These are phyloP conservation scores for Maudiozyma barnettii DNA, from an alignment of 805 yeast species.

Conservation along the genomic window DNA sequence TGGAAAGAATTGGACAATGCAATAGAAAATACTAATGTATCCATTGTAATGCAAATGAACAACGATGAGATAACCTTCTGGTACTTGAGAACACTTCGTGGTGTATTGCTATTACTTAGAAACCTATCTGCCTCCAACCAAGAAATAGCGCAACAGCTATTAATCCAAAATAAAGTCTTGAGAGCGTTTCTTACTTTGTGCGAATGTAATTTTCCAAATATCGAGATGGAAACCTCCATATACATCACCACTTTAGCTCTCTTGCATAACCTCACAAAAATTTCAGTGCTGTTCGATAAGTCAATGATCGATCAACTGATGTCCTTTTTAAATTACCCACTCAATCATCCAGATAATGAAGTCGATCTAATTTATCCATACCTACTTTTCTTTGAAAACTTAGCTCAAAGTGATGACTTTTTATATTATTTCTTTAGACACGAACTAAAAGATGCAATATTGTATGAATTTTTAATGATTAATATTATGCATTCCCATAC, in stretches of 20 bases:
- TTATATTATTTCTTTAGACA: conserved; percentile 18
- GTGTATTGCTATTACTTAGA: conserved; percentile 39
- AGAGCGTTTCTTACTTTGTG: conserved; percentile 6
- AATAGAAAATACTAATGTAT: conserved; percentile 8
- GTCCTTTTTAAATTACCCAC: conserved; percentile 18
- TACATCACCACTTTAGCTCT: conserved; percentile 15
- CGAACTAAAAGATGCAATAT: conserved; percentile 7
- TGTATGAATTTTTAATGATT: conserved; percentile 13
- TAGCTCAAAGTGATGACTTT: conserved; percentile 19
- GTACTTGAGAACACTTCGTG: conserved; percentile 35
- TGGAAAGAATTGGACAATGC: conserved; percentile 21
- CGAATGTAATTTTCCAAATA: conserved; percentile 3
- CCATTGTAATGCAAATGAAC: neutral
- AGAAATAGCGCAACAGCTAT: conserved; percentile 20
- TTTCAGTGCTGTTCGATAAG: conserved; percentile 12
- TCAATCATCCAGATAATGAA: conserved; percentile 5
- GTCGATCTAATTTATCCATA: conserved; percentile 12
- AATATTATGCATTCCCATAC: conserved; percentile 12
- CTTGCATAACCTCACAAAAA: conserved; percentile 19
- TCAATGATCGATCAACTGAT: conserved; percentile 11
- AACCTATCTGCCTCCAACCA: conserved; percentile 34
- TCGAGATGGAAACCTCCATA: conserved; percentile 16
- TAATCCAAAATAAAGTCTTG: conserved; percentile 12
- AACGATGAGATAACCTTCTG: conserved; percentile 7
- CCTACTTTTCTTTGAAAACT: conserved; percentile 15